Evolutionary conservation across 2,329 filamentous ascomycete genomes (phyloP).

Genomic region (Beauveria sp.): DNA sequence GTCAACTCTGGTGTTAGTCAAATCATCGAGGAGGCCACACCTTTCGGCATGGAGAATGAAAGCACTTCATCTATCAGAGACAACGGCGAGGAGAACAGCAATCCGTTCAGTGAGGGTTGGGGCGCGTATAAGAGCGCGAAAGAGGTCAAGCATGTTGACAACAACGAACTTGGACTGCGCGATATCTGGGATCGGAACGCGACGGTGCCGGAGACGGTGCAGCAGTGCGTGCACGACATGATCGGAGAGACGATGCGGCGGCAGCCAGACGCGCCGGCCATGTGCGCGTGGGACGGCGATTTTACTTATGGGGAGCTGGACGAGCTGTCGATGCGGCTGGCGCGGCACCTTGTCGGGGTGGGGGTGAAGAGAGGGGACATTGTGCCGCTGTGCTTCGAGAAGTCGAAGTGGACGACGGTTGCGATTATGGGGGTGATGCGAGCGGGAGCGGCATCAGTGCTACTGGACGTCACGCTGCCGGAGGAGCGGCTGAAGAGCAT

Average conservation of each 20-base stretch:
- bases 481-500: neutral
- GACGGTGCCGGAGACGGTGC: neutral
- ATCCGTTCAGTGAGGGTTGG: no score
- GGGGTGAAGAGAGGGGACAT: neutral
- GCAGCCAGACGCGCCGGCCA: neutral
- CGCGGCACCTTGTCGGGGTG: conserved; percentile 2
- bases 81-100: no score
- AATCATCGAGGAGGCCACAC: no score
- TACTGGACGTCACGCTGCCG: neutral
- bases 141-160: no score
- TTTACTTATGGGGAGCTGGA: conserved; percentile 16
- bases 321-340: conserved; percentile 2
- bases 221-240: neutral
- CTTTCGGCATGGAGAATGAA: no score
- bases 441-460: neutral
- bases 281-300: neutral
- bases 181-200: conserved; percentile 12
- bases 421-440: neutral
- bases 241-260: neutral
- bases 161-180: neutral
- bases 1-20: no score
- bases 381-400: conserved; percentile 1
- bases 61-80: no score
- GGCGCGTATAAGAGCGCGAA: no score
- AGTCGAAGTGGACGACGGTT: neutral